Conservation (phyloP, 345 rosid species). For the Trapa incisa region DNA sequence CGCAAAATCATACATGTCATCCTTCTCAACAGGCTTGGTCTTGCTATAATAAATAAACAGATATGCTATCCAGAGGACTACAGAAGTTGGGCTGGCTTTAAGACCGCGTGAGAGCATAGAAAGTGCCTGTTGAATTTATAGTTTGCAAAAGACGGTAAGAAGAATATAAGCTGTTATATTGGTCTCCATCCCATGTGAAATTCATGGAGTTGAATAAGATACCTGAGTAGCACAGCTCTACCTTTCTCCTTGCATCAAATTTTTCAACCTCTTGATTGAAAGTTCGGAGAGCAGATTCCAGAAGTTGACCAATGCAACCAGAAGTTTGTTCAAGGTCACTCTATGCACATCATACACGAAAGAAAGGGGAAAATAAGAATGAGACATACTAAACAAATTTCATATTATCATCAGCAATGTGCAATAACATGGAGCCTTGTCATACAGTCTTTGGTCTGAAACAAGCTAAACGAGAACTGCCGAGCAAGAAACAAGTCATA, state of each 20-base stretch:
- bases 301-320: slow-evolving; percentile 28
- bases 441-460: background rate
- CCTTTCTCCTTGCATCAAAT: slow-evolving; percentile 55
- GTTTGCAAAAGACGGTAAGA: slow-evolving; percentile 6
- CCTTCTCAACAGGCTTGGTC: slow-evolving; percentile 30
- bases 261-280: slow-evolving; percentile 50
- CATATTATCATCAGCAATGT: background rate
- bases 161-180: background rate
- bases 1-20: slow-evolving; percentile 64
- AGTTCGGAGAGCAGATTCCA: slow-evolving; percentile 68
- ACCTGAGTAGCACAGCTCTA: slow-evolving; percentile 20
- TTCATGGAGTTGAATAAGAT: slow-evolving; percentile 1
- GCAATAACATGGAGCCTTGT: background rate
- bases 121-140: slow-evolving; percentile 54
- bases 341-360: slow-evolving; percentile 38
- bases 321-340: slow-evolving; percentile 41
- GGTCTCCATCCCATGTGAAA: background rate
- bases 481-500: background rate
- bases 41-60: slow-evolving; percentile 47
- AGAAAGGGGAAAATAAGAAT: slow-evolving; percentile 3
- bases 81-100: slow-evolving; percentile 61
- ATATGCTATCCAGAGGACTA: slow-evolving; percentile 70
- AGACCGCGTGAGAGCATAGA: slow-evolving; percentile 61
- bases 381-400: background rate
- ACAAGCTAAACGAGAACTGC: background rate